Evolutionary conservation across 2,329 filamentous ascomycete genomes (phyloP), one percentile per base, ranked within the genome.

Genomic region (Tolypocladium nubicola): DNA sequence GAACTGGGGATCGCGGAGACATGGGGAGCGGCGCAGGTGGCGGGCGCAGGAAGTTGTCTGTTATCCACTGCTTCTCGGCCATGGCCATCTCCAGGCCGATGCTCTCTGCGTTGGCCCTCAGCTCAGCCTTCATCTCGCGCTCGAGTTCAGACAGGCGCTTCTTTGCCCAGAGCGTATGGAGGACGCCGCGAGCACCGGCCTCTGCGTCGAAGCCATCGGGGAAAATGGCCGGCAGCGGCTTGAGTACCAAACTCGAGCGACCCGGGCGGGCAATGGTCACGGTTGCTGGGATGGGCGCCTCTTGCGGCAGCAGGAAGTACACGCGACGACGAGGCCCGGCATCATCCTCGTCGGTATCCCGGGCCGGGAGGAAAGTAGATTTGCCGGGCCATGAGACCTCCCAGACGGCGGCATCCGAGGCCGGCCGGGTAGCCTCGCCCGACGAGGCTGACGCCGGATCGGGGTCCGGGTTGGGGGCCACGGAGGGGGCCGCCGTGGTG

Each of bases 111-210:
- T 95, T 96, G 61, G 79, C 76, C 63, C 80, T 80, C 67, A 87
- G 81, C 74, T 96, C 91, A 9, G 76, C 75, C 11, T 81, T 83
- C 63, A 96, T 93, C 75, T 96, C 91, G 58, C 79, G 79, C 55
- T 90, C 83, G 53, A 96, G 75, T 61, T 88, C 85, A 38, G 84
- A 83, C 26, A 96, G 75, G 47, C 91, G 79, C 70, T 89, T 87
- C 76, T 91, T 91, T 21, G 89, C 92, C 90, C 92, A 97, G 58
- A 93, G 84, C 2, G 90, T 96, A 68, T 96, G 92, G 59, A 96
- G 73, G 2, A 96, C 89, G 1, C 91, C 91, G 61, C 89, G 88
- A 65, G 86, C 85, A 8, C 89, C 89, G 0, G 85, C 82, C 26
- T 83, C 86, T 4, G 81, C 80, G 1, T 88, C 87, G 30, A 96